Evolutionary conservation across 1,139 yeast species (phyloP), one percentile per base, ranked within the genome.

Genomic region (Debaryomyces nepalensis): DNA sequence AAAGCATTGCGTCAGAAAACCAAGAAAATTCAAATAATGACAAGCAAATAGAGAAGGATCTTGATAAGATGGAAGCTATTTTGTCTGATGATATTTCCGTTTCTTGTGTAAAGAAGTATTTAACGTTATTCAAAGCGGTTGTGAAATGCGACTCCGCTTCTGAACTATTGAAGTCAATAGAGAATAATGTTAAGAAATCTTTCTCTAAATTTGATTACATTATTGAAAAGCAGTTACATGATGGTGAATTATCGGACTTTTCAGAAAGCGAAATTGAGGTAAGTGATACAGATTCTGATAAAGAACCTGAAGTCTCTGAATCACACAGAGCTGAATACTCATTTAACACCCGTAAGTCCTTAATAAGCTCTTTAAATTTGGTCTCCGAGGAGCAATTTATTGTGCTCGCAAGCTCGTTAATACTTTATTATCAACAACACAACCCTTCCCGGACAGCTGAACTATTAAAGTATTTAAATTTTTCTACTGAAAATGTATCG

Each of bases 321-420:
- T n/a, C n/a, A n/a, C n/a, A n/a, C n/a, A n/a, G n/a, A n/a, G n/a
- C n/a, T n/a, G n/a, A n/a, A n/a, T 6, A 20, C 5, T 6, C 23
- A 5, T 19, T 43, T 22, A 40, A 39, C 21, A 44, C 53, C 4
- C 55, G 58, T 37, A 58, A 52, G 41, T 48, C 63, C 8, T 54
- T 70, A 31, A 59, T 70, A 7, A 43, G 57, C 7, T 59, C 73
- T 1, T 59, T 72, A 40, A 67, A 64, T 47, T 54, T 72, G 37
- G 55, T 72, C 9, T 52, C 55, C 11, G 66, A 67, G 37, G 75
- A 71, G 40, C 68, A 70, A 43, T 64, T 62, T 41, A 58, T 69
- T 5, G 59, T 69, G 1, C 54, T 71, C 33, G 53, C 63, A 1
- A 50, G 65, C 20, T 55, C 70, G 3, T 53, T 68, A 35, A 56